Conservation (phyloP, 495 filamentous ascomycete genomes). For the Lasiosphaeriaceae sp. region DNA sequence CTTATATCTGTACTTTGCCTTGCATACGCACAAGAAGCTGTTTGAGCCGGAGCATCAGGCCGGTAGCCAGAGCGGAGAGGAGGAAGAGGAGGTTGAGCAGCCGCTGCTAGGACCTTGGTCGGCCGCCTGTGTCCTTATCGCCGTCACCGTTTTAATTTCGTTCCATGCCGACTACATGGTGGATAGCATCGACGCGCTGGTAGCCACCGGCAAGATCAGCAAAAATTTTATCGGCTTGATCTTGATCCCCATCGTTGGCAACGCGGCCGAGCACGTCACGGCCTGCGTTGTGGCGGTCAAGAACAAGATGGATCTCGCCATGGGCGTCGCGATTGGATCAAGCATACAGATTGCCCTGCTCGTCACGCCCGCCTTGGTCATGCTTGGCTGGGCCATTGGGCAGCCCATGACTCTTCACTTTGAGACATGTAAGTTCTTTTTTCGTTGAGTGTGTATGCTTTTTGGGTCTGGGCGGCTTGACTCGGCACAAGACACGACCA, state of each 20-base stretch:
- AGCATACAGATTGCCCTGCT: constrained; percentile 93
- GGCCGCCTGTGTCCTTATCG: constrained; percentile 67
- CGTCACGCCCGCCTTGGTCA: constrained; percentile 85
- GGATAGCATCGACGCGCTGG: constrained; percentile 85
- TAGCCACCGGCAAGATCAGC: constrained; percentile 77
- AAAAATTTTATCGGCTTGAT: constrained; percentile 97
- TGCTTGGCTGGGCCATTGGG: constrained; percentile 79
- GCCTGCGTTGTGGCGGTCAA: constrained; percentile 88
- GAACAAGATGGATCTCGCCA: constrained; percentile 96
- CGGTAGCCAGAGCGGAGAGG: constrained; percentile 22
- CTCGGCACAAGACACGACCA: not conserved
- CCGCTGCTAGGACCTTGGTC: constrained; percentile 63
- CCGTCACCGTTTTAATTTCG: constrained; percentile 79
- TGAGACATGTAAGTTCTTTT: constrained; percentile 52
- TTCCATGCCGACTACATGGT: constrained; percentile 93
- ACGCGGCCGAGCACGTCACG: constrained; percentile 95
- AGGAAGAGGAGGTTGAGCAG: constrained; percentile 52
- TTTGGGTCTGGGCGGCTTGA: too few relatives aligned
- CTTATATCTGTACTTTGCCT: constrained; percentile 87
- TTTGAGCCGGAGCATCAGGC: constrained; percentile 62
- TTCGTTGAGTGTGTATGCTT: not conserved
- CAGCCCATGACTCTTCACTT: constrained; percentile 89
- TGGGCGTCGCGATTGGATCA: constrained; percentile 89
- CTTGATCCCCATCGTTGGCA: constrained; percentile 93
- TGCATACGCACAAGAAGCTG: constrained; percentile 71